Evolutionary conservation across 495 filamentous ascomycete species (phyloP).

Genomic region (Penicillium fimorum): DNA sequence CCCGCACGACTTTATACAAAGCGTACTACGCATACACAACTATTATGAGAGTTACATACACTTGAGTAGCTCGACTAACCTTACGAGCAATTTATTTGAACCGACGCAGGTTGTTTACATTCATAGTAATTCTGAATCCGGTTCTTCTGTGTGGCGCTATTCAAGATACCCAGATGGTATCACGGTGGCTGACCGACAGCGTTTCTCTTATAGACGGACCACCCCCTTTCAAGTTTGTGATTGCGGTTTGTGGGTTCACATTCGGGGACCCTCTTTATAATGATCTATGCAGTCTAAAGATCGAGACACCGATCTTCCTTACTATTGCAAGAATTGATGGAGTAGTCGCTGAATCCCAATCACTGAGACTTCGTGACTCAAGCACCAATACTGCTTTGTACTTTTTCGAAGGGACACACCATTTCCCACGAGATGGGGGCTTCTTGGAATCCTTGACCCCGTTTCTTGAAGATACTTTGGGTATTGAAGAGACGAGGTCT

Average conservation of each 20-base stretch:
- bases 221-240: conserved; percentile 17
- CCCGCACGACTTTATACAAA: too few species aligned
- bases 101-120: too few species aligned
- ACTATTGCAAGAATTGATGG: conserved; percentile 9
- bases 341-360: conserved; percentile 9
- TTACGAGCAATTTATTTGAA: too few species aligned
- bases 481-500: too few species aligned
- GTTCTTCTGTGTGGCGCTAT: not conserved
- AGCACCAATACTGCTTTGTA: not conserved
- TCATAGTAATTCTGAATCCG: too few species aligned
- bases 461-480: not conserved
- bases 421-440: not conserved
- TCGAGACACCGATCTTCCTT: conserved; percentile 13
- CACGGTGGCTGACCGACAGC: not conserved
- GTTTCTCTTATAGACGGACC: not conserved
- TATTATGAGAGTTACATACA: too few species aligned
- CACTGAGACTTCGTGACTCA: not conserved
- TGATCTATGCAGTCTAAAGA: conserved; percentile 3
- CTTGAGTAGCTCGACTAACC: too few species aligned
- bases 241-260: conserved; percentile 13
- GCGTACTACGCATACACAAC: too few species aligned
- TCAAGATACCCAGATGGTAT: not conserved
- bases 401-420: not conserved
- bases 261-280: conserved; percentile 4
- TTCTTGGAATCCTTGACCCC: not conserved